Conservation (phyloP, 106 monocot species). For the Allium fistulosum region DNA sequence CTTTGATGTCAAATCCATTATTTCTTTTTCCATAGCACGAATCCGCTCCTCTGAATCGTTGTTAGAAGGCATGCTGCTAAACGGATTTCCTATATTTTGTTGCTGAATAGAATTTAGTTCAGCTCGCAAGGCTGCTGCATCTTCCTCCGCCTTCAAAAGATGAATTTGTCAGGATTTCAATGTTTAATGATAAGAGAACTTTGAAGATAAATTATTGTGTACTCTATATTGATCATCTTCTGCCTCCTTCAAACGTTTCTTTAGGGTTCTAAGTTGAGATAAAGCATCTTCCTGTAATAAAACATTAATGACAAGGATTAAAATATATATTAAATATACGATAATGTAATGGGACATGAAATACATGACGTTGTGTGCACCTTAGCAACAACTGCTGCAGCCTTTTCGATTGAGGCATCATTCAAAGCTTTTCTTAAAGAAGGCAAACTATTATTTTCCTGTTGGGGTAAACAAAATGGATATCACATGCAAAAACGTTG, state of each 20-base stretch:
- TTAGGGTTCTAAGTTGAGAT: slow-evolving; percentile 67
- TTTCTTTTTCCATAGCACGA: slow-evolving; percentile 63
- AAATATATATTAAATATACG: not conserved
- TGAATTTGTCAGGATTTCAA: slow-evolving; percentile 10
- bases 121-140: slow-evolving; percentile 91
- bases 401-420: slow-evolving; percentile 80
- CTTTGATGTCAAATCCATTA: slow-evolving; percentile 53
- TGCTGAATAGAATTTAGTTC: slow-evolving; percentile 79
- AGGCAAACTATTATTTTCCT: slow-evolving; percentile 71
- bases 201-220: slow-evolving; percentile 11
- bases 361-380: slow-evolving; percentile 15
- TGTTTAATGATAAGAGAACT: not conserved
- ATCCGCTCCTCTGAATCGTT: slow-evolving; percentile 28
- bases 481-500: not conserved
- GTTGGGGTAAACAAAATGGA: slow-evolving; percentile 6
- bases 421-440: slow-evolving; percentile 73
- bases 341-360: no score
- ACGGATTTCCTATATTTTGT: slow-evolving; percentile 44
- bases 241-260: slow-evolving; percentile 84
- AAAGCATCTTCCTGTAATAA: slow-evolving; percentile 80
- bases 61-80: slow-evolving; percentile 21
- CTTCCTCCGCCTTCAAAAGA: slow-evolving; percentile 81
- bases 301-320: slow-evolving; percentile 5
- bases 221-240: slow-evolving; percentile 98
- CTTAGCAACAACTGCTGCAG: slow-evolving; percentile 87